Conservation (phyloP, 352 stramenopile species). For the Pythium biforme region DNA sequence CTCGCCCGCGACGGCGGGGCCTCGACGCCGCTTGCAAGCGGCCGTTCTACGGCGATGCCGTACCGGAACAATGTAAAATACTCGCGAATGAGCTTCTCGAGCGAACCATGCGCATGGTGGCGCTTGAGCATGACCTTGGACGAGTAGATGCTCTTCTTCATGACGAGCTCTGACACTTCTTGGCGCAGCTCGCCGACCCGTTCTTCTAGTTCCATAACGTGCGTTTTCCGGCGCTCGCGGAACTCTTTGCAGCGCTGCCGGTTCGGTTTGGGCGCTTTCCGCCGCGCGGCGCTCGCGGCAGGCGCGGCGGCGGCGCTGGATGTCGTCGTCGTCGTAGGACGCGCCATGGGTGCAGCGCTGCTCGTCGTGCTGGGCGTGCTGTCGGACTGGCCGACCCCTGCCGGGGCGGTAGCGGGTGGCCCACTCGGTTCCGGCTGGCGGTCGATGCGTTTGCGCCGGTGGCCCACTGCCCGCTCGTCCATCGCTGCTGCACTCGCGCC, state of each 20-base stretch:
- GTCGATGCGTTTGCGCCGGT: conserved; percentile 5
- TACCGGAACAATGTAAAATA: conserved; percentile 31
- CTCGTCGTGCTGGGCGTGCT: not conserved
- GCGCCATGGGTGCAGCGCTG: conserved; percentile 7
- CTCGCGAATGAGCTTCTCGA: conserved; percentile 30
- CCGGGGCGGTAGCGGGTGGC: not conserved
- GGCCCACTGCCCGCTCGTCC: conserved; percentile 12
- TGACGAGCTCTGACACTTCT: conserved; percentile 28
- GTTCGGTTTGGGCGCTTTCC: conserved; percentile 30
- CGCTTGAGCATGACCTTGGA: conserved; percentile 28
- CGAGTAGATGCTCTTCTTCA: conserved; percentile 28
- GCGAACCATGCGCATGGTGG: conserved; percentile 29
- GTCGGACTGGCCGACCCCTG: not conserved
- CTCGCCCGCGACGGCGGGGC: not conserved
- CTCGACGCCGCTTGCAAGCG: not conserved
- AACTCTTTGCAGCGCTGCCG: conserved; percentile 33
- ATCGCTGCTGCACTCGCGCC: conserved; percentile 9
- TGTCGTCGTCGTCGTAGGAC: not conserved
- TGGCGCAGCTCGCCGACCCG: conserved; percentile 15
- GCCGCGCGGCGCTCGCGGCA: not conserved
- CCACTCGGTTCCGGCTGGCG: not conserved
- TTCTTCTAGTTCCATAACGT: conserved; percentile 23
- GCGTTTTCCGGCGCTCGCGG: conserved; percentile 27
- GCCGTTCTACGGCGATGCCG: conserved; percentile 25
- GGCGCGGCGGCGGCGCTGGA: not conserved